Evolutionary conservation across 108 stramenopile genomes (phyloP).

Genomic region (Pseudonitzschia multiseries): DNA sequence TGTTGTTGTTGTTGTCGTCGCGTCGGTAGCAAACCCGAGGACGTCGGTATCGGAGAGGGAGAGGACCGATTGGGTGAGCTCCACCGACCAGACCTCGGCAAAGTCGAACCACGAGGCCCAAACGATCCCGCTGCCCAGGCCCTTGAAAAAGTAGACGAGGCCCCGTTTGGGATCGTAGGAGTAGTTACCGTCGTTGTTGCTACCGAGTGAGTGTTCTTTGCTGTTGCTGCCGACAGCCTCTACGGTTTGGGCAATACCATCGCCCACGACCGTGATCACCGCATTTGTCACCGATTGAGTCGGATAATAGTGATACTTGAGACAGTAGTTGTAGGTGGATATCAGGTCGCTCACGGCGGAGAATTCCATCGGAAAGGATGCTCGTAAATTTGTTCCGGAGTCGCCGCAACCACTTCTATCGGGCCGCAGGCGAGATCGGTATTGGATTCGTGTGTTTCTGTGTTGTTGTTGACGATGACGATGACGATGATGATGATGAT

Average conservation of each 20-base stretch:
- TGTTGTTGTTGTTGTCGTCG: no score
- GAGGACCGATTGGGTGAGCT: slow-evolving; percentile 16
- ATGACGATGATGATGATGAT: background rate
- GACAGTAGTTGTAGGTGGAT: slow-evolving; percentile 14
- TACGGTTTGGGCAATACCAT: slow-evolving; percentile 43
- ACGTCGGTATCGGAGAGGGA: background rate
- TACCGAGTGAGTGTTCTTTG: no score
- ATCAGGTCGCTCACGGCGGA: background rate
- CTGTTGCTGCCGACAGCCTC: background rate
- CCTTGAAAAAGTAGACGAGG: slow-evolving; percentile 24
- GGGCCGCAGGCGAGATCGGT: no score
- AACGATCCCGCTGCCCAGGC: slow-evolving; percentile 32
- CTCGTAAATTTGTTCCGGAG: background rate
- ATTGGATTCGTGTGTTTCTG: background rate
- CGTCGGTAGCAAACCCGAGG: background rate
- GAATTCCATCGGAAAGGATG: background rate
- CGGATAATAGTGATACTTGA: slow-evolving; percentile 38
- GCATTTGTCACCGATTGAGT: slow-evolving; percentile 45
- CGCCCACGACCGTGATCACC: slow-evolving; percentile 34
- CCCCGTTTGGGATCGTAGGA: slow-evolving; percentile 27
- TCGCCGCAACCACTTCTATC: no score
- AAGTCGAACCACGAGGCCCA: slow-evolving; percentile 31
- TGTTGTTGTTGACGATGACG: background rate
- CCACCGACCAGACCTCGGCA: slow-evolving; percentile 24
- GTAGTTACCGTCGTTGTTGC: background rate